Conservation (phyloP, 2,329 filamentous ascomycete genomes). For the Xylariaceae sp. region DNA sequence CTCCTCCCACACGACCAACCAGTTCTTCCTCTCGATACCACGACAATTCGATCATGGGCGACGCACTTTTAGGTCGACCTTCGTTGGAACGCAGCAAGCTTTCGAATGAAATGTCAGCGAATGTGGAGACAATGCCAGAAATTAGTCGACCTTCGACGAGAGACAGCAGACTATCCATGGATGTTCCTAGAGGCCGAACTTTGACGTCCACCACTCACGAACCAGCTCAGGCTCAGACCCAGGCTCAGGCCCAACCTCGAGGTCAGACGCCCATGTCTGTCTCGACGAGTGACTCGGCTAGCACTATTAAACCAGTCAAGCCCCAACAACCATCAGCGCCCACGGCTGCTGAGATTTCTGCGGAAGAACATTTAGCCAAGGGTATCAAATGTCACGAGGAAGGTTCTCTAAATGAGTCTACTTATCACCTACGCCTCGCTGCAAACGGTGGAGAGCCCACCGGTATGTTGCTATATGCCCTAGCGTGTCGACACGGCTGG, state of each 20-base stretch:
- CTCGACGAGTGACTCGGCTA: conserved; percentile 50
- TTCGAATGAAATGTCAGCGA: conserved; percentile 42
- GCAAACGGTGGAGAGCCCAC: conserved; percentile 82
- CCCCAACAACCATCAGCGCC: conserved; percentile 45
- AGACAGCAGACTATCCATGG: conserved; percentile 42
- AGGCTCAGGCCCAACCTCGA: conserved; percentile 36
- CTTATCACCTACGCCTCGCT: conserved; percentile 88
- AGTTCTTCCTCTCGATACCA: conserved; percentile 44
- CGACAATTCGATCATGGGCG: conserved; percentile 34
- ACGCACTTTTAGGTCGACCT: conserved; percentile 41
- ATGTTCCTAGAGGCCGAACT: conserved; percentile 43
- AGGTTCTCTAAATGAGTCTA: conserved; percentile 85
- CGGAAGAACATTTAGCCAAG: conserved; percentile 85
- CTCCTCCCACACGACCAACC: conserved; percentile 55
- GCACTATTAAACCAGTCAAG: conserved; percentile 46
- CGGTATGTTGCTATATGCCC: conserved; percentile 90
- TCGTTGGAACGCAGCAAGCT: conserved; percentile 48
- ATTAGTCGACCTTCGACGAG: conserved; percentile 43
- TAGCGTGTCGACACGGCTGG: conserved; percentile 95
- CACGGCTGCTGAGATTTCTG: conserved; percentile 63
- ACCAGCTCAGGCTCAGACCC: conserved; percentile 35
- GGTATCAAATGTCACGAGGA: conserved; percentile 87
- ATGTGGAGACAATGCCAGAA: conserved; percentile 40
- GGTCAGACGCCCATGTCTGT: conserved; percentile 44
- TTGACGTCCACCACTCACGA: conserved; percentile 38